These are phyloP conservation scores for Aspergillus homomorphus DNA, from an alignment of 495 filamentous ascomycete genomes.

Conservation along the genomic window DNA sequence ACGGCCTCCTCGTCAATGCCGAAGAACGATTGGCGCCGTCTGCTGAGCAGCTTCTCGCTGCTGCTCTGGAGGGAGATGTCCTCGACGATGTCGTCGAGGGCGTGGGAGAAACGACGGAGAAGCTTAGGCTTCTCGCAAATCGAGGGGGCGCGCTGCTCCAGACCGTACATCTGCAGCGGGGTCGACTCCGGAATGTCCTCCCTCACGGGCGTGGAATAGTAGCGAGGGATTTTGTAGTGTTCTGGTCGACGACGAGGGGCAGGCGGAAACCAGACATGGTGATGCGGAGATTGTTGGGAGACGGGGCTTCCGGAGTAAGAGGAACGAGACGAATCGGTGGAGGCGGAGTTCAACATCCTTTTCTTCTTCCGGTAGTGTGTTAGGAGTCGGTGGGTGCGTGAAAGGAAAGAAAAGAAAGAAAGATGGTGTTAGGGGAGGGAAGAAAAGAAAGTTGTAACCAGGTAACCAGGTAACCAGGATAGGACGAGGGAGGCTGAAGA, in stretches of 20 bases:
- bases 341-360: constrained; percentile 31
- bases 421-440: neutral
- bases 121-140: constrained; percentile 33
- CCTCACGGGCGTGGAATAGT: constrained; percentile 40
- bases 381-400: neutral
- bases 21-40: constrained; percentile 33
- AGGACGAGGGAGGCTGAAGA: constrained; percentile 1
- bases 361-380: neutral
- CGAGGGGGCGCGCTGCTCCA: constrained; percentile 39
- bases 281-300: constrained; percentile 30
- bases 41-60: constrained; percentile 25
- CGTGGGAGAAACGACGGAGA: constrained; percentile 39
- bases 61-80: constrained; percentile 32
- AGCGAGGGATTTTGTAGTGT: constrained; percentile 33
- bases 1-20: constrained; percentile 22
- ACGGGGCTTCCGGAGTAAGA: constrained; percentile 32
- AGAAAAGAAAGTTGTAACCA: neutral
- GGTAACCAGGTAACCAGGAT: neutral
- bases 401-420: constrained; percentile 2
- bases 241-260: constrained; percentile 26
- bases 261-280: constrained; percentile 28
- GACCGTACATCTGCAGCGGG: constrained; percentile 38
- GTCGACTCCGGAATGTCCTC: constrained; percentile 32
- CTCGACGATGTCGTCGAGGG: constrained; percentile 42
- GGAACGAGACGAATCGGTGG: constrained; percentile 29